Conservation (phyloP, 352 stramenopile genomes). For the Phytophthora constricta region DNA sequence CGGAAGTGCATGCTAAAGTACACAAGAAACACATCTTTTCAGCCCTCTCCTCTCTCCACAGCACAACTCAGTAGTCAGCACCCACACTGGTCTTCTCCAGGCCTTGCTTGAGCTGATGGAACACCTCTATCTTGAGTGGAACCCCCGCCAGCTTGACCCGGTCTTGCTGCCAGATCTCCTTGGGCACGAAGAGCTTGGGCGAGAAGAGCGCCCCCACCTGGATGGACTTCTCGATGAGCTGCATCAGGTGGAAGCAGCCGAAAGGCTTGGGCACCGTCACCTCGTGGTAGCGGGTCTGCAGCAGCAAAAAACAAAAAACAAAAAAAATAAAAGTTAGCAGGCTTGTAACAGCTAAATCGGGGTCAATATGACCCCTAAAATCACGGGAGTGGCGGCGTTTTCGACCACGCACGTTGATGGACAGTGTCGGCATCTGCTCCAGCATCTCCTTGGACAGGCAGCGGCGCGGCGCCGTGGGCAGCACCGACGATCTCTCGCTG, state of each 20-base stretch:
- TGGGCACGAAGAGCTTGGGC: slow-evolving; percentile 74
- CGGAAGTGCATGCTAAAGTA: slow-evolving; percentile 59
- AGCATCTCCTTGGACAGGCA: slow-evolving; percentile 76
- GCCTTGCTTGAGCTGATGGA: slow-evolving; percentile 71
- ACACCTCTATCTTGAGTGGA: slow-evolving; percentile 65
- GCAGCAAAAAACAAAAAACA: neutral
- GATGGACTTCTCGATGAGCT: slow-evolving; percentile 83
- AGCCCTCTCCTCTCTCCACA: neutral
- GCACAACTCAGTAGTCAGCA: neutral
- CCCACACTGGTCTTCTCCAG: slow-evolving; percentile 74
- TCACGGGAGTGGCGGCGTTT: neutral
- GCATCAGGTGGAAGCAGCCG: slow-evolving; percentile 81
- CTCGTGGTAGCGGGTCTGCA: slow-evolving; percentile 67
- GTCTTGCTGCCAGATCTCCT: slow-evolving; percentile 85
- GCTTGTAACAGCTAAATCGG: neutral
- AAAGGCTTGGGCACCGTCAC: slow-evolving; percentile 61
- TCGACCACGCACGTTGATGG: slow-evolving; percentile 48
- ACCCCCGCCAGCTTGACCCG: slow-evolving; percentile 66
- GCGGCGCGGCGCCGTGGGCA: slow-evolving; percentile 34
- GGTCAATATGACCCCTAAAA: slow-evolving; percentile 4
- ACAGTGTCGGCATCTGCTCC: slow-evolving; percentile 73
- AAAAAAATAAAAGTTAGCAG: neutral
- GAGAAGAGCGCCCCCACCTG: slow-evolving; percentile 77
- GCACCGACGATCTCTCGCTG: slow-evolving; percentile 45
- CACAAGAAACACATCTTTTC: neutral